These are phyloP conservation scores for Chytridium lagenaria DNA, from an alignment of 371 early-diverging fungal species.

Conservation along the genomic window DNA sequence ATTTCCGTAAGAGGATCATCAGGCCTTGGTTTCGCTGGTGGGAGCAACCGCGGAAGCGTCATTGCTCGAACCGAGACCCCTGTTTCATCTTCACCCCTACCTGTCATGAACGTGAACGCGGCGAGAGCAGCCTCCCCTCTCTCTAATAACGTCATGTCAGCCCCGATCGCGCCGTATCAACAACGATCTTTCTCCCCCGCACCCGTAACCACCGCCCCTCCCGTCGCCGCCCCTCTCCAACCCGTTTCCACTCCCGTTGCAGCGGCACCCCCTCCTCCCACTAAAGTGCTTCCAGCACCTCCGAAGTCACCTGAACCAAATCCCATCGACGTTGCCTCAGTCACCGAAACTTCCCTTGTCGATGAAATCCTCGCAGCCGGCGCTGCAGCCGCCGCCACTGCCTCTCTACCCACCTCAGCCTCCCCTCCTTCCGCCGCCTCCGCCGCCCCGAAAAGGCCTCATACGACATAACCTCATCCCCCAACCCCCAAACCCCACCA, in stretches of 20 bases:
- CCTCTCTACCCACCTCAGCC: not conserved
- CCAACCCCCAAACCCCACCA: not conserved
- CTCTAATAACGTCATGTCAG: not conserved
- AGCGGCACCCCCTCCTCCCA: not conserved
- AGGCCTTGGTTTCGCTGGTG: not conserved
- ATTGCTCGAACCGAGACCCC: not conserved
- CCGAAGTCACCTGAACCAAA: not conserved
- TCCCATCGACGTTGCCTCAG: not conserved
- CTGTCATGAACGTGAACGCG: not conserved
- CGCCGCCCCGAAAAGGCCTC: not conserved
- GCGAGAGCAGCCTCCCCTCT: not conserved
- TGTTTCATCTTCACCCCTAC: not conserved
- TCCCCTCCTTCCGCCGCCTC: not conserved
- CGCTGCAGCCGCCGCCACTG: not conserved
- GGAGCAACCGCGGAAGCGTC: not conserved
- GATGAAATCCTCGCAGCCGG: slow-evolving; percentile 2
- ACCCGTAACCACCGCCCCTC: not conserved
- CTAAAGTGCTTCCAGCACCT: not conserved
- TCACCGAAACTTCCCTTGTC: not conserved
- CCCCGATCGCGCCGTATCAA: not conserved
- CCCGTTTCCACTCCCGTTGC: not conserved
- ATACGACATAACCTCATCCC: not conserved
- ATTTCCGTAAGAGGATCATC: not conserved
- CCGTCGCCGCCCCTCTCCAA: not conserved
- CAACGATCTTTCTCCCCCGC: not conserved